These are phyloP conservation scores for Neurospora pannonica DNA, from an alignment of 495 filamentous ascomycete genomes.

Conservation along the genomic window DNA sequence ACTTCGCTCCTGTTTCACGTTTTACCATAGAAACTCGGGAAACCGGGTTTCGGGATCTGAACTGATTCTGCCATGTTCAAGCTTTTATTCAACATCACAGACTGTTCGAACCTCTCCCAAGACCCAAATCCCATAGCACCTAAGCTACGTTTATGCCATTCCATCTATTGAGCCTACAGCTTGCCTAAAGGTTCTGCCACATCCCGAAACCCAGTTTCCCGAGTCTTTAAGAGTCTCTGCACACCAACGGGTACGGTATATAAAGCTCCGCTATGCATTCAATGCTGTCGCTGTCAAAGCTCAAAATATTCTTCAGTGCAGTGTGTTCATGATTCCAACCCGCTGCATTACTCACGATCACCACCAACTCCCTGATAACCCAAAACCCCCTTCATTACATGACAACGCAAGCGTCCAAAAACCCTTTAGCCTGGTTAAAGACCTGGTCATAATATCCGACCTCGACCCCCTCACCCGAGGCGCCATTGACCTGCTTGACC, in stretches of 20 bases:
- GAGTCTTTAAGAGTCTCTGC: background rate
- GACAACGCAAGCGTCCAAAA: slow-evolving; percentile 28
- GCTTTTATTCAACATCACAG: background rate
- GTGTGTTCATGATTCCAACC: background rate
- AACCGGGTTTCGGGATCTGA: background rate
- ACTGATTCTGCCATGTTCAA: background rate
- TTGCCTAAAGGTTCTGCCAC: too few species aligned
- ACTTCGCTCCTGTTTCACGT: background rate
- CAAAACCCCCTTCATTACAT: slow-evolving; percentile 25
- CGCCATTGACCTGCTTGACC: slow-evolving; percentile 35
- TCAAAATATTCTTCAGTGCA: background rate
- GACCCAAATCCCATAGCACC: too few species aligned
- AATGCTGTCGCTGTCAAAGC: background rate
- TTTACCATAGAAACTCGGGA: background rate
- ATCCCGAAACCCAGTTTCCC: background rate
- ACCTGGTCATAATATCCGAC: slow-evolving; percentile 36
- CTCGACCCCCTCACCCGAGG: slow-evolving; percentile 24
- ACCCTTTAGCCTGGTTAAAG: slow-evolving; percentile 25
- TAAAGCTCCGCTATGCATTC: background rate
- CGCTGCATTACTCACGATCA: background rate
- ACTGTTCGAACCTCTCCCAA: too few species aligned
- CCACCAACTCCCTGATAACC: background rate
- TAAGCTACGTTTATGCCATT: too few species aligned
- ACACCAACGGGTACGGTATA: background rate
- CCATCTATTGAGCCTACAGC: too few species aligned